A percentile compares a stretch with the other conserved stretches of the same genome.
These are phyloP conservation scores for Plasmodium billcollinsi DNA, from an alignment of 169 alveolate genomes.

Conservation along the genomic window DNA sequence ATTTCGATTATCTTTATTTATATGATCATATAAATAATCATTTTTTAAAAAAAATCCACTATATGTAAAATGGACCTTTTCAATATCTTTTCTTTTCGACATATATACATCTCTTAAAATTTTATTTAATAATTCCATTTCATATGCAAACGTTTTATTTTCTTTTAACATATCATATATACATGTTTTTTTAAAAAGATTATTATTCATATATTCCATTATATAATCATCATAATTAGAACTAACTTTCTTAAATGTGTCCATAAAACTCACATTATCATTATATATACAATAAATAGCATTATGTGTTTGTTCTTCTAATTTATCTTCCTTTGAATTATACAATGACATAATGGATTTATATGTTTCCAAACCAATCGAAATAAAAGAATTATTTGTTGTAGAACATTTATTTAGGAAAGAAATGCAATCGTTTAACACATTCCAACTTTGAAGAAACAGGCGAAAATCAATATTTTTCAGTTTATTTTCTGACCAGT, in stretches of 20 bases:
- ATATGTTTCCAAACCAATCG: constrained; percentile 63
- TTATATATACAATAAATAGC: constrained; percentile 71
- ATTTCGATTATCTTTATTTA: constrained; percentile 44
- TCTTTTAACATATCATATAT: constrained; percentile 50
- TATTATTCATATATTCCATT: constrained; percentile 30
- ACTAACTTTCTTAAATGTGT: constrained; percentile 27
- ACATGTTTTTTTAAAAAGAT: constrained; percentile 29
- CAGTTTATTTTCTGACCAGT: constrained; percentile 59
- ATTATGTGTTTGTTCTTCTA: constrained; percentile 60
- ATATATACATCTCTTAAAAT: constrained; percentile 59
- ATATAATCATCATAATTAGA: constrained; percentile 41
- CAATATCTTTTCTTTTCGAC: constrained; percentile 75
- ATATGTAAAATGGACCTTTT: constrained; percentile 70
- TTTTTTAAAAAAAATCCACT: constrained; percentile 68
- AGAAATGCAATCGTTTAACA: constrained; percentile 48
- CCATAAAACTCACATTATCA: constrained; percentile 62
- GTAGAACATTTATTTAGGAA: constrained; percentile 65
- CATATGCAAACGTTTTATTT: constrained; percentile 44
- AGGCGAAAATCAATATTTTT: constrained; percentile 39
- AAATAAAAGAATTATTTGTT: constrained; percentile 65
- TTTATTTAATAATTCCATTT: constrained; percentile 68
- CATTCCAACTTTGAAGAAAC: constrained; percentile 73
- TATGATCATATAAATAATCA: constrained; percentile 60
- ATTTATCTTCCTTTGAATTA: constrained; percentile 47
- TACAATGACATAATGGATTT: constrained; percentile 53